Evolutionary conservation across 169 alveolate genomes (phyloP).

Genomic region (Cryptosporidium bovis): DNA sequence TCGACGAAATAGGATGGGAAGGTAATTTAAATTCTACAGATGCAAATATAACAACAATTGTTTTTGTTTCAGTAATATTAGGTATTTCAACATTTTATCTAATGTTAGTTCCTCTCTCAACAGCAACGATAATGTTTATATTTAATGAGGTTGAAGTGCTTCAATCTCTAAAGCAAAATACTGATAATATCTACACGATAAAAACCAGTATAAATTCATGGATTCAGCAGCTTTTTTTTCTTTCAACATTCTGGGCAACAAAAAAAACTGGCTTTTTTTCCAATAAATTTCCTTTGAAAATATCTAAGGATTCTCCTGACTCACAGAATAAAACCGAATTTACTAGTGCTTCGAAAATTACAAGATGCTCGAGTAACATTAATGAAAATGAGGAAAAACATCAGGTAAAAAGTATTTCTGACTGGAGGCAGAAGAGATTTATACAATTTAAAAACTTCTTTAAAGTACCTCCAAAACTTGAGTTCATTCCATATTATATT

Average conservation of each 20-base stretch:
- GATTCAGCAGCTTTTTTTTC: conserved; percentile 70
- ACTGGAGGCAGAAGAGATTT: conserved; percentile 3
- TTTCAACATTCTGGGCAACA: conserved; percentile 68
- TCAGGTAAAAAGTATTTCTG: neutral
- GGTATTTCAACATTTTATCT: conserved; percentile 18
- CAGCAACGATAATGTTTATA: conserved; percentile 63
- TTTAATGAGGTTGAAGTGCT: conserved; percentile 60
- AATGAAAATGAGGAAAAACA: neutral
- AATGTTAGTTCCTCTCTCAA: conserved; percentile 43
- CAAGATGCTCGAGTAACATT: neutral
- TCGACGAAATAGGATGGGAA: neutral
- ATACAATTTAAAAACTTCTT: conserved; percentile 27
- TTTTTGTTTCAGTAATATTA: conserved; percentile 20
- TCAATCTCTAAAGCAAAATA: conserved; percentile 55
- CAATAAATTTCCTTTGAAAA: neutral
- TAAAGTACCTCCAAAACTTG: conserved; percentile 66
- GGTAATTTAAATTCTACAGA: neutral
- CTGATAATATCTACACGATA: conserved; percentile 64
- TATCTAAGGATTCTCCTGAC: conserved; percentile 1
- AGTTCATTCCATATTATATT: conserved; percentile 60
- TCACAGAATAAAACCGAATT: conserved; percentile 32
- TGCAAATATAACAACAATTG: neutral
- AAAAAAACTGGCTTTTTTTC: conserved; percentile 24
- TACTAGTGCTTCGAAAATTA: neutral
- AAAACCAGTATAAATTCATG: conserved; percentile 48